phyloP scores from a whole-genome alignment of 2,329 filamentous ascomycete species.

The Aureobasidium pullulans region DNA sequence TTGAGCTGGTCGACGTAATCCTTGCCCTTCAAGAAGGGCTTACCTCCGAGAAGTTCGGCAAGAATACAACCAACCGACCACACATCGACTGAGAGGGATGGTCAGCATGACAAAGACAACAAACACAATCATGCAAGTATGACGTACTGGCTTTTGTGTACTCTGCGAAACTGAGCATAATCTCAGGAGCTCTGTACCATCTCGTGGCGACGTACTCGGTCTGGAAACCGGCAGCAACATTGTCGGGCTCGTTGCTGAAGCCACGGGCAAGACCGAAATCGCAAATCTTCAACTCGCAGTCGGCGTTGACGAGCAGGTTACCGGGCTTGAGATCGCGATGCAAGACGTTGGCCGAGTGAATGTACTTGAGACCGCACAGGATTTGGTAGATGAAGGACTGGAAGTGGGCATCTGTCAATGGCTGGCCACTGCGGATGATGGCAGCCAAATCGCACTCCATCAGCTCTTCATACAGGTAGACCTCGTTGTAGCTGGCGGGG shows the following conservation, averaged over 20 bases:
- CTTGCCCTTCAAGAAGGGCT: conserved; percentile 97
- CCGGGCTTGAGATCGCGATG: conserved; percentile 96
- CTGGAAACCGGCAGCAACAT: conserved; percentile 82
- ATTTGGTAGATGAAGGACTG: conserved; percentile 99
- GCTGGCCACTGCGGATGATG: conserved; percentile 95
- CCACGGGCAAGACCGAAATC: conserved; percentile 95
- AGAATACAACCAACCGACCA: conserved; percentile 99
- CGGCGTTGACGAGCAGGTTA: conserved; percentile 94
- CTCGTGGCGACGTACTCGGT: conserved; percentile 97
- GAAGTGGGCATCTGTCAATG: conserved; percentile 96
- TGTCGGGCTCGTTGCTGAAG: conserved; percentile 93
- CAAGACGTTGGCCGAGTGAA: conserved; percentile 95
- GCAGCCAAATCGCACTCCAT: conserved; percentile 99
- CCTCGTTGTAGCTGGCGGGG: conserved; percentile 97
- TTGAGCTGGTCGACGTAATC: conserved; percentile 99
- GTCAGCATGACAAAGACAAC: conserved; percentile 10
- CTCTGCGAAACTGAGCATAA: conserved; percentile 99
- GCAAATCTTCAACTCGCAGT: conserved; percentile 98
- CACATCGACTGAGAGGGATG: conserved; percentile 66
- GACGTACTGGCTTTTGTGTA: conserved; percentile 99
- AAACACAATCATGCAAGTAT: not conserved
- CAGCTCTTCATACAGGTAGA: conserved; percentile 96
- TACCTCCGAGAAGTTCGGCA: conserved; percentile 87
- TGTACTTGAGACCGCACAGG: conserved; percentile 96
- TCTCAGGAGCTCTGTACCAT: conserved; percentile 98